A percentile compares a stretch with the other conserved stretches of the same genome.
Evolutionary conservation across 495 filamentous ascomycete genomes (phyloP).

Genomic region (Aeminium ludgeri): DNA sequence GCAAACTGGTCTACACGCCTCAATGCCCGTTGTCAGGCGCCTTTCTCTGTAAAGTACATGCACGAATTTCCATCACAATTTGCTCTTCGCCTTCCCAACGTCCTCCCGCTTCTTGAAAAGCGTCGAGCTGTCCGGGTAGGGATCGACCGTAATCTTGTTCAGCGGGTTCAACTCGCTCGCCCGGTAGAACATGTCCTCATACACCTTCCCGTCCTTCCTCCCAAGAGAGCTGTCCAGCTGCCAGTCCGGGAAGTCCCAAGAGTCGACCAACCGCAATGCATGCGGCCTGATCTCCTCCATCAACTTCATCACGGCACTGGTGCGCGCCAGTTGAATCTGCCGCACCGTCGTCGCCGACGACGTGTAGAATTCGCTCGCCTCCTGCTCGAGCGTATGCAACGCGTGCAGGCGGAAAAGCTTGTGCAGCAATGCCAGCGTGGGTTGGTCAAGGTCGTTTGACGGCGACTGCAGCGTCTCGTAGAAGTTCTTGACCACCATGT

Average conservation of each 20-base stretch:
- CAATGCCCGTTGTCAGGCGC: too few species aligned
- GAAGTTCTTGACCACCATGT: constrained; percentile 55
- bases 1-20: too few species aligned
- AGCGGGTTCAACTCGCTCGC: constrained; percentile 51
- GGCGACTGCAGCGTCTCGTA: constrained; percentile 43
- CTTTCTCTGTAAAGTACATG: neutral
- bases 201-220: constrained; percentile 48
- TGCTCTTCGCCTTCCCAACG: constrained; percentile 26
- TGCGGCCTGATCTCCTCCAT: constrained; percentile 51
- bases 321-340: constrained; percentile 45
- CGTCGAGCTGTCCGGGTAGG: constrained; percentile 44
- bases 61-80: constrained; percentile 22
- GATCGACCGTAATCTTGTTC: constrained; percentile 48
- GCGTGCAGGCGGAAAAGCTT: constrained; percentile 50
- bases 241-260: constrained; percentile 55
- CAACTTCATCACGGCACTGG: constrained; percentile 44
- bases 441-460: constrained; percentile 33
- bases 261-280: constrained; percentile 47
- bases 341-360: constrained; percentile 44
- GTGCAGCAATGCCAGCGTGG: constrained; percentile 36
- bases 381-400: constrained; percentile 47
- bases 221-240: constrained; percentile 49
- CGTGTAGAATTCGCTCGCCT: constrained; percentile 50
- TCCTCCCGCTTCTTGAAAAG: constrained; percentile 39
- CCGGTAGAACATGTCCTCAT: constrained; percentile 47